These are phyloP conservation scores for Austroboletus novae-zelandiae DNA, from an alignment of 1,284 basidiomycete genomes.

Conservation along the genomic window DNA sequence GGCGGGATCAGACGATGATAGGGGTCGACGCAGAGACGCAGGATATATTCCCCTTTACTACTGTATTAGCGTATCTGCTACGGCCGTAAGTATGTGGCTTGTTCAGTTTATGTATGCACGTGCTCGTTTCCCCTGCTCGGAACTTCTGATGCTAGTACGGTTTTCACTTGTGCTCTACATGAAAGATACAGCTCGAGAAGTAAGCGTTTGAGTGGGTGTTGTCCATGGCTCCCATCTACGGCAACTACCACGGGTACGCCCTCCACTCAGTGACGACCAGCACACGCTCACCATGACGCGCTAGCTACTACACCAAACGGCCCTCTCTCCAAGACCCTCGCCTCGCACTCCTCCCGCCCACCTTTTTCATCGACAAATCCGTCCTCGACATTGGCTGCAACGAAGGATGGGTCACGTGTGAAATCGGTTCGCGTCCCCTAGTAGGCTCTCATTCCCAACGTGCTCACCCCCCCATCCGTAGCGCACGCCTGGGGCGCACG, in stretches of 20 bases:
- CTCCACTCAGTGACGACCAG: no score
- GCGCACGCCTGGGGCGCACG: constrained; percentile 61
- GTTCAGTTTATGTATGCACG: no score
- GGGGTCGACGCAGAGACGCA: no score
- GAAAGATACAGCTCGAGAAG: no score
- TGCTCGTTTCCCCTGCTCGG: no score
- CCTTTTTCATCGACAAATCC: constrained; percentile 50
- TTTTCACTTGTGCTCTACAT: no score
- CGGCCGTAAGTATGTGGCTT: no score
- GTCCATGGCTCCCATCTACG: constrained; percentile 37
- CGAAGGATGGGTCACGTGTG: constrained; percentile 77
- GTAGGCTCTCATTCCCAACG: not conserved
- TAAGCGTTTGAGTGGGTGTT: no score
- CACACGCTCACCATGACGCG: not conserved
- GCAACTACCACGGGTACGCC: constrained; percentile 63
- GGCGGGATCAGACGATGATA: no score
- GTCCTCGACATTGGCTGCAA: constrained; percentile 85
- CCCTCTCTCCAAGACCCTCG: constrained; percentile 57
- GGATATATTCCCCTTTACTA: no score
- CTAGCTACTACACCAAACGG: constrained; percentile 72
- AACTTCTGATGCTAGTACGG: no score
- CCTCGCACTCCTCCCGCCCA: constrained; percentile 53
- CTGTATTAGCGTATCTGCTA: no score
- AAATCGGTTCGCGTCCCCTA: constrained; percentile 59
- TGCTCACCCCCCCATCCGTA: constrained; percentile 25